Base-by-base conservation (phyloP, 2,329 filamentous ascomycete species). In the Hypoxylon sp. region DNA sequence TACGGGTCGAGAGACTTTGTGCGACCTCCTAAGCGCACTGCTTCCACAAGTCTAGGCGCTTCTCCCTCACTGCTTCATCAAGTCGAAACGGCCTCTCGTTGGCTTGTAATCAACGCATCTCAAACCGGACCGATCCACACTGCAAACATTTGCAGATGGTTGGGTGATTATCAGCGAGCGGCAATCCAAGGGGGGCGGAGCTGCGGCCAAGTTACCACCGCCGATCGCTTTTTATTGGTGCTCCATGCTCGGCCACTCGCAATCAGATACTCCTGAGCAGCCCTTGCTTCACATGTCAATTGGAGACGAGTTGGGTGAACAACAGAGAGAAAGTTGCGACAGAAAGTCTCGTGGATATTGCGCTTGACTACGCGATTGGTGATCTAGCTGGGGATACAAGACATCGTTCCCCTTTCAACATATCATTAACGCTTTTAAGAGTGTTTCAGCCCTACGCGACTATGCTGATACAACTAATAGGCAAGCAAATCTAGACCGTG, bases 81-180 rank as follows among this genome's bases (percentile, higher is more conserved):
- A 34, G 34, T 30, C 22, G 50, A 47, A 15, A 53, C 30, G 10
- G 34, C 46, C 15, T 22, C 48, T 60, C 43, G 56, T 63, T 67
- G 64, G 57, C 50, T 41, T 28, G 39, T 39, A 34, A 20, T 24
- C 32, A 24, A 22, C 39, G 62, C 32, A 58, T 52, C 63, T 65
- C 62, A 65, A 68, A 68, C 65, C 59, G 65, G 62, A 19, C 59
- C 59, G 65, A 52, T 52, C 61, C 58, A 67, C 52, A 56, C 32
- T 26, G 37, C 47, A 48, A 49, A 47, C 37, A 32, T 51, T 56
- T 17, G 30, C 53, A 44, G 19, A 15, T 13, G 53, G 62, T 51
- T 50, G 48, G 48, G 51, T 50, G 61, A 67, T 64, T 41, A 32
- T 50, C 60, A 50, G 61, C 46, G 41, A 34, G 30, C 32, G 37